Evolutionary conservation across 352 stramenopile genomes (phyloP).

Genomic region (Globisporangium takayamanum): DNA sequence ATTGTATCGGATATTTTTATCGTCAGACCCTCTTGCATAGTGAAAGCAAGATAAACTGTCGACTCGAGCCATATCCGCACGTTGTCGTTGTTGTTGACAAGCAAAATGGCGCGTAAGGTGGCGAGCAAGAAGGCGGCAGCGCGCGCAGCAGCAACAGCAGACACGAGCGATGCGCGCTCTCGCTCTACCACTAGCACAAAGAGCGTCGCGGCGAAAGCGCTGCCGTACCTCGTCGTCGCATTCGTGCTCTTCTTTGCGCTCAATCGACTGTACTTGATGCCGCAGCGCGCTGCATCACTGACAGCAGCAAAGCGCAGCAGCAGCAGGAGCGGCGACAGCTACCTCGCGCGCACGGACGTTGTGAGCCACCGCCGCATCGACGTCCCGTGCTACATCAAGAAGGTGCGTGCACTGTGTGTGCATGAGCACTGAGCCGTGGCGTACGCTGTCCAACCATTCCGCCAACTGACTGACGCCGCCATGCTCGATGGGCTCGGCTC

Average conservation of each 20-base stretch:
- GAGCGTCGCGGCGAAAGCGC: background rate
- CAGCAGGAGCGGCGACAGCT: background rate
- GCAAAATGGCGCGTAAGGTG: slow-evolving; percentile 16
- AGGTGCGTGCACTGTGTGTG: slow-evolving; percentile 19
- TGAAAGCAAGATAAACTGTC: too few relatives aligned
- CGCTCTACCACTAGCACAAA: background rate
- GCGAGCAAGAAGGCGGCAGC: slow-evolving; percentile 8
- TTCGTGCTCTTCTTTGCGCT: slow-evolving; percentile 7
- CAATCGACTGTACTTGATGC: slow-evolving; percentile 11
- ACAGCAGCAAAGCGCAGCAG: too few relatives aligned
- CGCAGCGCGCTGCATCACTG: background rate
- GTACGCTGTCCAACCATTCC: too few relatives aligned
- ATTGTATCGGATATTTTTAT: too few relatives aligned
- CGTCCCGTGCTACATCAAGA: slow-evolving; percentile 36
- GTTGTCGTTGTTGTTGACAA: background rate
- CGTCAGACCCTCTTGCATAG: background rate
- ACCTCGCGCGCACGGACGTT: slow-evolving; percentile 23
- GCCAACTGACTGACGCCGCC: too few relatives aligned
- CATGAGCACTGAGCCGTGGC: too few relatives aligned
- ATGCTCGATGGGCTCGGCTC: too few relatives aligned
- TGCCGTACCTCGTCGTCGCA: slow-evolving; percentile 9
- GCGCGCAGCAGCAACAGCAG: background rate
- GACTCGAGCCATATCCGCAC: too few relatives aligned
- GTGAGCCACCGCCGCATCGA: slow-evolving; percentile 45
- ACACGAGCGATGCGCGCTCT: background rate